Conservation (phyloP, 305 asterid genomes). For the Fraxinus platypoda region DNA sequence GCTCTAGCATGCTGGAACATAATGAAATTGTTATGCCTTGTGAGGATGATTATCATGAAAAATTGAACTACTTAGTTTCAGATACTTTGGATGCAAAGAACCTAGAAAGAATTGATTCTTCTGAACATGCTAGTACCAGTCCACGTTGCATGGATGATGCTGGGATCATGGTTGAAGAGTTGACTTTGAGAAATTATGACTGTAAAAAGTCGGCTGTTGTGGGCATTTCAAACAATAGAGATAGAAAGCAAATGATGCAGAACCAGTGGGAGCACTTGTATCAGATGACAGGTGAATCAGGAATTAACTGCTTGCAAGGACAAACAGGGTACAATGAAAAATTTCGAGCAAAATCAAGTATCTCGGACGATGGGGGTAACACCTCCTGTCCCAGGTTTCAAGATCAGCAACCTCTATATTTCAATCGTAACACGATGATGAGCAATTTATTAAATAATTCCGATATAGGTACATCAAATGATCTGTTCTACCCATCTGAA, state of each 20-base stretch:
- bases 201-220: constrained; percentile 54
- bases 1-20: constrained; percentile 51
- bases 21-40: constrained; percentile 66
- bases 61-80: constrained; percentile 36
- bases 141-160: constrained; percentile 69
- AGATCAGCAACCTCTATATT: constrained; percentile 33
- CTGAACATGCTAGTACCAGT: constrained; percentile 84
- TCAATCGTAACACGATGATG: constrained; percentile 24
- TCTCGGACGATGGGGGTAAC: constrained; percentile 48
- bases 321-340: constrained; percentile 53
- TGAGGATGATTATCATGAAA: constrained; percentile 40
- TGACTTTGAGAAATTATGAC: constrained; percentile 66
- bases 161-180: constrained; percentile 72
- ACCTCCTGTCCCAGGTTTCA: constrained; percentile 49
- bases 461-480: constrained; percentile 36
- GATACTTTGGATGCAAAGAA: constrained; percentile 48
- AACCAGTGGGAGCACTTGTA: constrained; percentile 58
- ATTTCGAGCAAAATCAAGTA: constrained; percentile 43
- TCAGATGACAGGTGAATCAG: constrained; percentile 55
- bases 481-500: constrained; percentile 49
- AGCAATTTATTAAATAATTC: constrained; percentile 38
- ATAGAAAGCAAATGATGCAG: constrained; percentile 44
- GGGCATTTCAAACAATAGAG: constrained; percentile 54
- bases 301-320: constrained; percentile 44
- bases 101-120: constrained; percentile 69